Evolutionary conservation across 345 rosid genomes (phyloP), one percentile per base, ranked within the genome.

Genomic region (Eucalyptus polyanthemos): DNA sequence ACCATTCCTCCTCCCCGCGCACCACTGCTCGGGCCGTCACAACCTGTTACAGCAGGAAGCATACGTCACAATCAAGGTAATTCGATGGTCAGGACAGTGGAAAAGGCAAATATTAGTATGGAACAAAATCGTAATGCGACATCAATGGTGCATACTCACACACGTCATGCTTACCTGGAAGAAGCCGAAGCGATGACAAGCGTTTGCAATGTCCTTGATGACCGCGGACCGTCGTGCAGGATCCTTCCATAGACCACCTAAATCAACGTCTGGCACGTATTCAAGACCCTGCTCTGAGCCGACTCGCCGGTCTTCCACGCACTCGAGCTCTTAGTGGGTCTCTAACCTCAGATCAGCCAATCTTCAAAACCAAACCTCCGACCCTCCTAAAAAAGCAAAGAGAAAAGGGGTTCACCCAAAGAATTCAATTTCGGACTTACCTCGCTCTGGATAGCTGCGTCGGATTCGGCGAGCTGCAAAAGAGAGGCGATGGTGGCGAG

Each of bases 281-380:
- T 93, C 67, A 85, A 93, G 90, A 6, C 92, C 89, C 49, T 88
- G 91, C 89, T 95, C 96, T 94, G 95, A 16, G 93, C 95, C 13
- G 62, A 54, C 87, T 86, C 40, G 10, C 88, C 50, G 5, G 44
- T 81, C 21, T 15, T 21, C 50, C 50, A 65, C 16, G 62, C 56
- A 2, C 22, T 54, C 19, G 90, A 89, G 44, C 87, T 31, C 9
- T 50, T 1, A 50, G 8, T 15, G 54, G 54, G 21, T 51, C 54
- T 51, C 54, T 54, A 7, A 54, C 58, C 54, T n/a, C n/a, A 54
- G 60, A 22, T 22, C 25, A 54, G 60, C 60, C 60, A 0, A 54
- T 54, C 27, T 22, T 54, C 5, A 3, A 9, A 22, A 54, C 12
- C 12, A 22, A 54, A 54, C 27, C 60, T 22, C 60, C 60, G 27